phyloP scores from a whole-genome alignment of 2,329 filamentous ascomycete genomes.

The Phaeoacremonium minimum region DNA sequence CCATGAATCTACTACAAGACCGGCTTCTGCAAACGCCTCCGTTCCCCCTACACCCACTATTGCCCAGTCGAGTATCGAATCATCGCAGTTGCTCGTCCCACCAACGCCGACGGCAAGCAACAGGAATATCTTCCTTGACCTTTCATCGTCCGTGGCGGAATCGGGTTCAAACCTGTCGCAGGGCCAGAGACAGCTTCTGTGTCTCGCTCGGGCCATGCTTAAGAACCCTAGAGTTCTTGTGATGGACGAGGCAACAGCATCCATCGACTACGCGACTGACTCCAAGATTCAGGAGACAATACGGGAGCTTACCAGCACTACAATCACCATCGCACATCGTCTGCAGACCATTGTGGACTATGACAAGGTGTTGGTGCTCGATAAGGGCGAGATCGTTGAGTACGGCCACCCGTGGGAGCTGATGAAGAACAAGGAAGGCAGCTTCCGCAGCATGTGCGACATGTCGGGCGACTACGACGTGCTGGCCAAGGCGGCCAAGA shows the following conservation, averaged over 20 bases:
- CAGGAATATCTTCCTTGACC: constrained; percentile 90
- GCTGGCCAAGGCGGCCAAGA: constrained; percentile 50
- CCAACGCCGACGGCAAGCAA: constrained; percentile 56
- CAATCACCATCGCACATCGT: constrained; percentile 93
- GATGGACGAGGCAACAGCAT: constrained; percentile 98
- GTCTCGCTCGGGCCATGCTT: constrained; percentile 86
- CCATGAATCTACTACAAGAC: constrained; percentile 37
- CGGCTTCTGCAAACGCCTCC: constrained; percentile 9
- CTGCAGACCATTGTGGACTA: constrained; percentile 97
- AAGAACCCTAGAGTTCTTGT: constrained; percentile 91
- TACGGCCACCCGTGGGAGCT: constrained; percentile 87
- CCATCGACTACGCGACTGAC: constrained; percentile 95
- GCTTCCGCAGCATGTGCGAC: constrained; percentile 61
- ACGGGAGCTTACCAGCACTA: constrained; percentile 86
- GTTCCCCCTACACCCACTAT: constrained; percentile 16
- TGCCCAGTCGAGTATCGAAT: constrained; percentile 10
- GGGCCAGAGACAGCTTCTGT: constrained; percentile 91
- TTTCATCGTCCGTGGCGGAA: constrained; percentile 78
- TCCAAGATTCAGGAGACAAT: constrained; percentile 95
- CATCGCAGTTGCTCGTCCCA: constrained; percentile 2
- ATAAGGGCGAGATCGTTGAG: constrained; percentile 83
- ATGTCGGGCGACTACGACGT: constrained; percentile 54
- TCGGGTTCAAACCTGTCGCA: constrained; percentile 94
- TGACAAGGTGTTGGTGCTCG: constrained; percentile 92
- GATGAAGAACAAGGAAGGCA: constrained; percentile 64